Conservation (phyloP, 2,329 filamentous ascomycete species). For the Scolecobasidium constrictum region DNA sequence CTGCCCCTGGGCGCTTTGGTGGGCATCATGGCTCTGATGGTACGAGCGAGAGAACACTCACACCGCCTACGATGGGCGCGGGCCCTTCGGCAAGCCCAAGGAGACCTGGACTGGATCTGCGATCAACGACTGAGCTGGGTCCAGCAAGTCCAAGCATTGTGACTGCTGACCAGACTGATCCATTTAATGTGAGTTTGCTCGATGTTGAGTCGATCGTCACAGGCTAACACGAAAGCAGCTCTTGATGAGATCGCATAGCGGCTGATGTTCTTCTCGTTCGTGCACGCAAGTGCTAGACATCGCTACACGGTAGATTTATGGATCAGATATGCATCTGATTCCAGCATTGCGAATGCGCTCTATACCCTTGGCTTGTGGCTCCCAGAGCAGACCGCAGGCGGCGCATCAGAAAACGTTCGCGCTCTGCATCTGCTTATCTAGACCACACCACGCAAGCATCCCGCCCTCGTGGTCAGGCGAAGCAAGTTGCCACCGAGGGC, state of each 20-base stretch:
- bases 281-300: too few species aligned
- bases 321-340: too few species aligned
- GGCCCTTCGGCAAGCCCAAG: background rate
- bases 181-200: conserved; percentile 6
- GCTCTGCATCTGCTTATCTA: too few species aligned
- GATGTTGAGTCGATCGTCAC: background rate
- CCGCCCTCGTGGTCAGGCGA: too few species aligned
- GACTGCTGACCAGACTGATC: conserved; percentile 9
- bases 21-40: conserved; percentile 49
- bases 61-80: background rate
- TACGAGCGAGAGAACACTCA: background rate
- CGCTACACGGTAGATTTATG: too few species aligned
- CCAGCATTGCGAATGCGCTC: too few species aligned
- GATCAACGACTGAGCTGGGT: conserved; percentile 7
- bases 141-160: conserved; percentile 8
- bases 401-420: too few species aligned
- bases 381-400: too few species aligned
- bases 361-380: too few species aligned
- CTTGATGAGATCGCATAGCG: conserved; percentile 10
- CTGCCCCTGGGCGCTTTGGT: conserved; percentile 75
- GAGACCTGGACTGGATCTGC: conserved; percentile 8
- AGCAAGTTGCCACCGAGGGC: too few species aligned
- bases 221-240: background rate
- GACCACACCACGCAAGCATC: too few species aligned
- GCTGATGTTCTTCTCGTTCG: too few species aligned